Evolutionary conservation across 2,329 filamentous ascomycete genomes (phyloP).

Genomic region (Pestalotiopsis sp.): DNA sequence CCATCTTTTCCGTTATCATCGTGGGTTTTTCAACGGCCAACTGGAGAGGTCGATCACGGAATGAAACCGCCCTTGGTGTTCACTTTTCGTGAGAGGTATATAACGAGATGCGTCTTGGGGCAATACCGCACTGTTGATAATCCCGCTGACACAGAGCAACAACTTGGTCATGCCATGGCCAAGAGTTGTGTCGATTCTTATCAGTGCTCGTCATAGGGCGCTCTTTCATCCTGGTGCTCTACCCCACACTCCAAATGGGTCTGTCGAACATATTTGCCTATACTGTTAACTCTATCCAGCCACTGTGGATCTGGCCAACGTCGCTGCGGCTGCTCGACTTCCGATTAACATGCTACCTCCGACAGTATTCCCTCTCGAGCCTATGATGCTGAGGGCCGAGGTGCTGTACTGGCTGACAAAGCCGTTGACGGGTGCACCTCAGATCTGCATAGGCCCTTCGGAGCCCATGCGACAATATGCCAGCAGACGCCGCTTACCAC

Average conservation of each 20-base stretch:
- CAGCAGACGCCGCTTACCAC: not conserved
- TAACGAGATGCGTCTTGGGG: not conserved
- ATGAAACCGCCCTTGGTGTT: not conserved
- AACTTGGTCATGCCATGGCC: not conserved
- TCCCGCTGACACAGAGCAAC: not conserved
- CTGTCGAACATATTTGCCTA: not conserved
- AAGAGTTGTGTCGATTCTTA: conserved; percentile 2
- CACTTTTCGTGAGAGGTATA: not conserved
- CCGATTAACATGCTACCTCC: not conserved
- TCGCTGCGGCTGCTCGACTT: conserved; percentile 3
- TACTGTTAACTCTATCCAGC: conserved; percentile 5
- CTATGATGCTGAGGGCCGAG: not conserved
- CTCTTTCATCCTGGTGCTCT: not conserved
- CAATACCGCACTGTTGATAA: not conserved
- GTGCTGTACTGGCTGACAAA: not conserved
- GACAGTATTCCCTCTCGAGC: not conserved
- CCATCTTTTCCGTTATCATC: not conserved
- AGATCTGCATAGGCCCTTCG: conserved; percentile 8
- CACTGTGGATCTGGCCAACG: not conserved
- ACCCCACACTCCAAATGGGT: conserved; percentile 2
- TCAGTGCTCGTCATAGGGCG: conserved; percentile 7
- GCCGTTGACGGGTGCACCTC: not conserved
- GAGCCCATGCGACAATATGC: not conserved
- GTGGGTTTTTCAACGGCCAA: not conserved
- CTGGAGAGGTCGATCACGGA: not conserved